These are phyloP conservation scores for Paramecium sexaurelia DNA, from an alignment of 73 alveolate genomes.

Conservation along the genomic window DNA sequence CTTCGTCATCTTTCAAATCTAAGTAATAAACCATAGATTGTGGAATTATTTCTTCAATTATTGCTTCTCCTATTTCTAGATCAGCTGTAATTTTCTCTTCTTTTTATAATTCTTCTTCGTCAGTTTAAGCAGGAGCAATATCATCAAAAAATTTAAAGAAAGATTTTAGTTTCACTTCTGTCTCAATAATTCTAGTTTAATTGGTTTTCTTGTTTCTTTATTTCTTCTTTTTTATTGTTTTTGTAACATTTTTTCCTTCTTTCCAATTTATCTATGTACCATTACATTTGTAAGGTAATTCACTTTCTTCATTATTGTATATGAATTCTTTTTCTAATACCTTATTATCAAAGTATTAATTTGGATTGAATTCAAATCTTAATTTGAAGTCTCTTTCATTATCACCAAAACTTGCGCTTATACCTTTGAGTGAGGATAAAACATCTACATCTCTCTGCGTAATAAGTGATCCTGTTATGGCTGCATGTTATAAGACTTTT, in stretches of 20 bases:
- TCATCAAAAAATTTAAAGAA: constrained; percentile 94
- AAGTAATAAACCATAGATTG: constrained; percentile 91
- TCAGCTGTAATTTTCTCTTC: background rate
- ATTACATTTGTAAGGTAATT: constrained; percentile 85
- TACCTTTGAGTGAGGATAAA: background rate
- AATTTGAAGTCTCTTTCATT: constrained; percentile 40
- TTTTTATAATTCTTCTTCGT: constrained; percentile 84
- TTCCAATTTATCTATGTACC: constrained; percentile 94
- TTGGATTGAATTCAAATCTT: constrained; percentile 35
- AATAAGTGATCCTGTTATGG: background rate
- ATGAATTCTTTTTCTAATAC: constrained; percentile 46
- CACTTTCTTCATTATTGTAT: constrained; percentile 71
- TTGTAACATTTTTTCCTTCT: constrained; percentile 90
- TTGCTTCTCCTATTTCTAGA: background rate
- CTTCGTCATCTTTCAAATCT: constrained; percentile 71
- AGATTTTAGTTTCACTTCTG: constrained; percentile 77
- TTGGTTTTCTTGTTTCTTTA: constrained; percentile 91
- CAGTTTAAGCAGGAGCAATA: constrained; percentile 84
- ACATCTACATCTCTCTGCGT: constrained; percentile 3
- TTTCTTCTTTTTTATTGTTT: constrained; percentile 92
- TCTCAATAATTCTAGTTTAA: constrained; percentile 78
- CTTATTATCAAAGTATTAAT: constrained; percentile 43
- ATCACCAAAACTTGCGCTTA: constrained; percentile 5
- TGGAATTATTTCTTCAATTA: constrained; percentile 76
- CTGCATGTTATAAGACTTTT: background rate